These are phyloP conservation scores for Panicum miliaceum DNA, from an alignment of 176 grass and related monocot genomes.

Conservation along the genomic window DNA sequence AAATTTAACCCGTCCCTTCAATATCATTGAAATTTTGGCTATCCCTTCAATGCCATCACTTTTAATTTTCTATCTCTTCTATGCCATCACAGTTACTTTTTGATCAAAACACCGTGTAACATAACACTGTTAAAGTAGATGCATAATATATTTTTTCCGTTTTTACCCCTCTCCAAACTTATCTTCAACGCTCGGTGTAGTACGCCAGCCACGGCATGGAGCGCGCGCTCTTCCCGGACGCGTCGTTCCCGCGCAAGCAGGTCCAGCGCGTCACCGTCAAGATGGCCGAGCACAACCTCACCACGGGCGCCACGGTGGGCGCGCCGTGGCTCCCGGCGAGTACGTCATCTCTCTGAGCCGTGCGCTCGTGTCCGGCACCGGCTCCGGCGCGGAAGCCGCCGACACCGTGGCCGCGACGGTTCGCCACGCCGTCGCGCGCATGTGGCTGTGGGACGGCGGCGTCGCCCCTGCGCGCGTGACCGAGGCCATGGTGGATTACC, in stretches of 20 bases:
- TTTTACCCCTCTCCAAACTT: too few species aligned
- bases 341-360: slow-evolving; percentile 66
- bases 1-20: too few species aligned
- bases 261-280: slow-evolving; percentile 60
- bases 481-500: slow-evolving; percentile 65
- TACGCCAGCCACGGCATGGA: slow-evolving; percentile 55
- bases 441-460: slow-evolving; percentile 75
- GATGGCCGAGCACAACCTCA: slow-evolving; percentile 48
- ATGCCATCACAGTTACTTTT: too few species aligned
- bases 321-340: neutral
- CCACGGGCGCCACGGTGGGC: slow-evolving; percentile 22
- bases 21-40: too few species aligned
- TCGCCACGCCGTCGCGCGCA: slow-evolving; percentile 55
- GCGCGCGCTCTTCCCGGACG: slow-evolving; percentile 66
- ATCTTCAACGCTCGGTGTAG: too few species aligned
- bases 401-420: slow-evolving; percentile 44
- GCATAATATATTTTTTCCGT: too few species aligned
- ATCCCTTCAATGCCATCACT: too few species aligned
- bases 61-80: too few species aligned
- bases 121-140: too few species aligned
- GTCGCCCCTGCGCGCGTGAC: slow-evolving; percentile 39
- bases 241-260: slow-evolving; percentile 52
- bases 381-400: neutral
- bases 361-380: slow-evolving; percentile 33
- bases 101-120: too few species aligned